These are phyloP conservation scores for Backusella macrospora DNA, from an alignment of 192 early-diverging fungal species.

Conservation along the genomic window DNA sequence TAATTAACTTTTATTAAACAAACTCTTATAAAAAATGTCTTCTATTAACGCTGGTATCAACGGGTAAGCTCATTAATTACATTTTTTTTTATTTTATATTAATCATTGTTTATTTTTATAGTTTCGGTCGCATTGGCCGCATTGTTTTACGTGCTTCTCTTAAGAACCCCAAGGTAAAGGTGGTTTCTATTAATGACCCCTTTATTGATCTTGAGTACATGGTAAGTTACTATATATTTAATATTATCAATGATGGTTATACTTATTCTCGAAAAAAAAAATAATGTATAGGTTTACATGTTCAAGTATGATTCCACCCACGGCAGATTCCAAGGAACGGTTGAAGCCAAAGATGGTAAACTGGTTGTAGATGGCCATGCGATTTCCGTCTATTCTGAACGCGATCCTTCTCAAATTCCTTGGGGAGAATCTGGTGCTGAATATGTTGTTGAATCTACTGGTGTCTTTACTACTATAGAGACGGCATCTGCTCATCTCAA, in stretches of 20 bases:
- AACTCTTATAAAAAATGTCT: slow-evolving; percentile 31
- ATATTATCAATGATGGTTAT: background rate
- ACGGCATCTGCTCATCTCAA: slow-evolving; percentile 82
- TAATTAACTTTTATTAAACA: slow-evolving; percentile 3
- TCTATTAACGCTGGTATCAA: slow-evolving; percentile 62
- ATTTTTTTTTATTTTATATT: background rate
- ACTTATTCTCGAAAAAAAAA: background rate
- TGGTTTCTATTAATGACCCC: slow-evolving; percentile 95
- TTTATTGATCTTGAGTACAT: slow-evolving; percentile 97
- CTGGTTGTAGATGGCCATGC: slow-evolving; percentile 82
- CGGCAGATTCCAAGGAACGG: slow-evolving; percentile 86
- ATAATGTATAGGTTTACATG: slow-evolving; percentile 64
- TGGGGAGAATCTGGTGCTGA: slow-evolving; percentile 81
- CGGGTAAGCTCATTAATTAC: slow-evolving; percentile 41
- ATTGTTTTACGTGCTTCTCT: slow-evolving; percentile 92
- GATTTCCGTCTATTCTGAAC: slow-evolving; percentile 74
- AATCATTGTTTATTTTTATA: slow-evolving; percentile 19
- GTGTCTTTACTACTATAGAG: slow-evolving; percentile 92
- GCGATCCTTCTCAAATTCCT: slow-evolving; percentile 81
- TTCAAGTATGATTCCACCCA: slow-evolving; percentile 99
- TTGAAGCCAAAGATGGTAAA: slow-evolving; percentile 77
- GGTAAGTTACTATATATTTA: slow-evolving; percentile 43
- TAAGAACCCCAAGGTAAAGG: slow-evolving; percentile 69
- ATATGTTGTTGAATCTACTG: slow-evolving; percentile 97
- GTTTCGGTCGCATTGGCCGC: slow-evolving; percentile 98